Base-by-base conservation (phyloP, 179 eudicot species). In the Gypsophila paniculata region DNA sequence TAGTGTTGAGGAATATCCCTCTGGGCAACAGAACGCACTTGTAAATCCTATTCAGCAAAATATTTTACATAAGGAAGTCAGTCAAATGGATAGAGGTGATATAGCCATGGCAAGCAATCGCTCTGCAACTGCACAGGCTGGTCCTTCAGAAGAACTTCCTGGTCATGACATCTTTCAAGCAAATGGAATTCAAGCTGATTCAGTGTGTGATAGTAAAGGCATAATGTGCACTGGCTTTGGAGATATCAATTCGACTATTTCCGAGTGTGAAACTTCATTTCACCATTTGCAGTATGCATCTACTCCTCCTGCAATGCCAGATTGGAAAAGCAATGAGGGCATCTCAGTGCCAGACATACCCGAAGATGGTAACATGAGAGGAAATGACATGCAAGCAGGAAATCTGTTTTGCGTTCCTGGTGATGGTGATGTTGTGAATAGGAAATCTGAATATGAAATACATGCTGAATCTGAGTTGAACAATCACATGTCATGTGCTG, bases 231-330 rank as follows among this genome's bases (percentile, higher is more conserved):
- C 75, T 42, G 75, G 51, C 13, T 74, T 70, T 61, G 76, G 61
- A 61, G 80, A 68, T 55, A 72, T 75, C 65, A 77, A 66, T 73
- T 61, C 79, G 3, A 60, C 79, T 18, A 72, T 67, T 59, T 60
- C 86, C 64, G 88, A 78, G 63, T 78, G 80, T 67, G 84, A 69
- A 65, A 54, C 74, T 58, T 42, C 85, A 9, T 84, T 76, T 49
- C 85, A 70, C 58, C 83, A 79, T 78, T 69, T 88, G 66, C 83
- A 79, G 14, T 79, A 74, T 72, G 58, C 82, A 73, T 76, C 86
- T 64, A 69, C 84, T 29, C 81, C 82, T 46, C 83, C 86, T 70
- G 80, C 75, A 17, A 78, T 80, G 78, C 75, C 88, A 6, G 80
- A 68, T 52, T 82, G 87, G 89, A 74, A 76, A 72, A 67, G 63